These are phyloP conservation scores for Teunomyces lycoperdinae DNA, from an alignment of 805 yeast species.

Conservation along the genomic window DNA sequence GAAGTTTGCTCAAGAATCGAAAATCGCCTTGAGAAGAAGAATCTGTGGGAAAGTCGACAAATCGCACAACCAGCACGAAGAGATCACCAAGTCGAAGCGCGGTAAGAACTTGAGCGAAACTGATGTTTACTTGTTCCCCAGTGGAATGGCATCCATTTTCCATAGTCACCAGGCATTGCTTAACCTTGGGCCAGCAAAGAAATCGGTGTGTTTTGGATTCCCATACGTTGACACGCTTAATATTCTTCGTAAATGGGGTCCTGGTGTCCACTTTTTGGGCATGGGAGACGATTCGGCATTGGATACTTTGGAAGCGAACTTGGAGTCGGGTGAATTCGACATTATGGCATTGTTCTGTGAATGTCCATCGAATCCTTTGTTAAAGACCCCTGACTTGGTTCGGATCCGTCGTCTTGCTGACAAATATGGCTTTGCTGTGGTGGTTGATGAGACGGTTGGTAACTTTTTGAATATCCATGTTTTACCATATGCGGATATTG, in stretches of 20 bases:
- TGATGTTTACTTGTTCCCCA: conserved; percentile 80
- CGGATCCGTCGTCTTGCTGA: conserved; percentile 65
- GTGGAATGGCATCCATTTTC: conserved; percentile 93
- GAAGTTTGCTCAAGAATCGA: conserved; percentile 72
- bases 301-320: conserved; percentile 57
- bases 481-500: conserved; percentile 79
- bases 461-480: conserved; percentile 83
- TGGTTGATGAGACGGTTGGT: conserved; percentile 93
- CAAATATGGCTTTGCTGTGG: conserved; percentile 70
- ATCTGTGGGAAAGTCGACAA: conserved; percentile 65
- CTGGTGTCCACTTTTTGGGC: conserved; percentile 85
- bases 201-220: conserved; percentile 92
- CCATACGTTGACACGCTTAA: conserved; percentile 93
- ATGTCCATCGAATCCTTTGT: conserved; percentile 91
- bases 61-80: conserved; percentile 23
- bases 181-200: conserved; percentile 28
- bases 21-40: conserved; percentile 66
- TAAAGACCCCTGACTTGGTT: conserved; percentile 76
- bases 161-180: conserved; percentile 66
- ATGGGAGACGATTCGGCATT: conserved; percentile 73
- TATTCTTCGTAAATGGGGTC: conserved; percentile 84
- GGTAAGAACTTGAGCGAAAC: conserved; percentile 42
- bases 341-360: conserved; percentile 85
- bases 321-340: conserved; percentile 53
- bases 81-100: conserved; percentile 25